These are phyloP conservation scores for Apiotrichum veenhuisii DNA, from an alignment of 1,284 basidiomycete genomes.

Conservation along the genomic window DNA sequence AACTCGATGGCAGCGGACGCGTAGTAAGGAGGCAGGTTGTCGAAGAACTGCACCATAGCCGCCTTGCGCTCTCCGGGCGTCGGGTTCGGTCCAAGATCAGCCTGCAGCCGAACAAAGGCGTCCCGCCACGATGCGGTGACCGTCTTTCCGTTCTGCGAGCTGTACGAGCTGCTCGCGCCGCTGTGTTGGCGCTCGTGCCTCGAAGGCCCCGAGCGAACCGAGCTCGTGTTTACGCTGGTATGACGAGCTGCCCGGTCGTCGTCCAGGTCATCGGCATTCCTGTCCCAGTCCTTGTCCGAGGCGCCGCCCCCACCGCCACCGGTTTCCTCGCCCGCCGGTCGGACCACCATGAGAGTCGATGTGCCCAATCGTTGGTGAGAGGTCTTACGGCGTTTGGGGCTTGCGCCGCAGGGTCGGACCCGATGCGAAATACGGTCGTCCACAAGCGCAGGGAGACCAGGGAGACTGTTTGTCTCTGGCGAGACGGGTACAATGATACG, in stretches of 20 bases:
- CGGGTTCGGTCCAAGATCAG: neutral
- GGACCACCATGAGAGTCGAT: neutral
- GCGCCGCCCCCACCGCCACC: too few relatives aligned
- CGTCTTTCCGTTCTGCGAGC: neutral
- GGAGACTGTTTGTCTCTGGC: neutral
- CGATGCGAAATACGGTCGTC: neutral
- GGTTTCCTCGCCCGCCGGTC: neutral
- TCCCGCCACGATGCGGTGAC: neutral
- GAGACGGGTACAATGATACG: neutral
- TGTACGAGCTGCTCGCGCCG: neutral
- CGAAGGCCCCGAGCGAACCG: neutral
- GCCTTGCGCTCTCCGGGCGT: constrained; percentile 2
- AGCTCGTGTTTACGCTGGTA: neutral
- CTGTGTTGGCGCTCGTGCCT: neutral
- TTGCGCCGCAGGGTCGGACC: neutral
- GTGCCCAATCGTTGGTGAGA: neutral
- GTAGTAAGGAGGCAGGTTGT: constrained; percentile 12
- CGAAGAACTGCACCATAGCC: constrained; percentile 6
- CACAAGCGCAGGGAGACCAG: neutral
- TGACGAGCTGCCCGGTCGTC: neutral
- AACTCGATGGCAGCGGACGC: constrained; percentile 7
- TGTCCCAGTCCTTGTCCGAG: neutral
- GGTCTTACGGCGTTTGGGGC: neutral
- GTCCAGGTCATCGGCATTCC: neutral
- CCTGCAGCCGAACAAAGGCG: constrained; percentile 4